Conservation (phyloP, 352 stramenopile genomes). For the Phytophthora pseudosyringae region DNA sequence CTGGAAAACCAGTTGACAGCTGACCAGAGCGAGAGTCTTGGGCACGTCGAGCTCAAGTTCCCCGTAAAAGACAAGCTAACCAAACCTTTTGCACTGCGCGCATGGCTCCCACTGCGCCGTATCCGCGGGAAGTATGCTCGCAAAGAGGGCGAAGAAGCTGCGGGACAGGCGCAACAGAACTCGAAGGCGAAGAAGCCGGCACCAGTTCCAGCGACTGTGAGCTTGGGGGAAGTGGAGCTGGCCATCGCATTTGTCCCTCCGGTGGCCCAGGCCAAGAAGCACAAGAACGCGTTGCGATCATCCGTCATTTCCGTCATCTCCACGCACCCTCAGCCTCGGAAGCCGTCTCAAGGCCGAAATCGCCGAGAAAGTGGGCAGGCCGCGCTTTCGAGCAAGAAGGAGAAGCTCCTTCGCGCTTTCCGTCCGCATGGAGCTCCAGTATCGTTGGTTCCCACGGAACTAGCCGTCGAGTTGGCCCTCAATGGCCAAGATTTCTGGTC, state of each 20-base stretch:
- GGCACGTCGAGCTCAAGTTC: slow-evolving; percentile 58
- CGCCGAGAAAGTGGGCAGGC: slow-evolving; percentile 20
- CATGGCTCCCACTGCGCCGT: slow-evolving; percentile 58
- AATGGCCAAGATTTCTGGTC: slow-evolving; percentile 78
- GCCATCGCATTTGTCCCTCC: slow-evolving; percentile 53
- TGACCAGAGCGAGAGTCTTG: slow-evolving; percentile 73
- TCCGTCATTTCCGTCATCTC: slow-evolving; percentile 64
- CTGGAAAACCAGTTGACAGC: slow-evolving; percentile 73
- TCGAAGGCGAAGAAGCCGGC: slow-evolving; percentile 21
- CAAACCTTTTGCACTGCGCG: slow-evolving; percentile 48
- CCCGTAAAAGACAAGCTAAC: slow-evolving; percentile 21
- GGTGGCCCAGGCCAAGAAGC: slow-evolving; percentile 19
- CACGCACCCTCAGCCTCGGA: slow-evolving; percentile 25
- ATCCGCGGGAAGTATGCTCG: slow-evolving; percentile 36
- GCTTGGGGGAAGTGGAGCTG: slow-evolving; percentile 61
- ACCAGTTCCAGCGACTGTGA: not conserved
- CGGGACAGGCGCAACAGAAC: not conserved
- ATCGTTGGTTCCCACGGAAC: slow-evolving; percentile 53
- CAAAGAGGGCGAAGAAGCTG: slow-evolving; percentile 25
- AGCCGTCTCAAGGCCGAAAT: not conserved
- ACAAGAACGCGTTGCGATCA: slow-evolving; percentile 42
- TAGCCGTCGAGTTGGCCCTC: slow-evolving; percentile 61
- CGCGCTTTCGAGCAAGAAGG: slow-evolving; percentile 35
- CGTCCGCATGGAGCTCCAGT: slow-evolving; percentile 35
- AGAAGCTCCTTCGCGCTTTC: slow-evolving; percentile 61